These are phyloP conservation scores for Acanthamoeba royreba DNA, from an alignment of 208 protist genomes.

Conservation along the genomic window DNA sequence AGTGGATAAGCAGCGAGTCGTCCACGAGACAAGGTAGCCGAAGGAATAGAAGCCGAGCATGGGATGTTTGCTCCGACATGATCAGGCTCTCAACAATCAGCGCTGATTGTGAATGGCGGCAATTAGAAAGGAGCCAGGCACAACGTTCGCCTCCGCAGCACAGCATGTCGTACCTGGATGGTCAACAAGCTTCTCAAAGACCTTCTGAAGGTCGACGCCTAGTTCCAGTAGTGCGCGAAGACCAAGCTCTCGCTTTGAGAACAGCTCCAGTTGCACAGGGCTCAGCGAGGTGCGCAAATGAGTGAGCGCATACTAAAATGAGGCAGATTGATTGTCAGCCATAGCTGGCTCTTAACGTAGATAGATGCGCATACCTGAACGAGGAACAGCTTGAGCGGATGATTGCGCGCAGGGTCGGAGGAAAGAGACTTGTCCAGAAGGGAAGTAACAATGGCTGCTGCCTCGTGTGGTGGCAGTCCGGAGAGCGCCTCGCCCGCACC, in stretches of 20 bases:
- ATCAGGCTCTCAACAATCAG: constrained; percentile 64
- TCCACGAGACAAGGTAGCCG: constrained; percentile 44
- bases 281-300: neutral
- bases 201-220: neutral
- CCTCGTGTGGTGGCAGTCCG: neutral
- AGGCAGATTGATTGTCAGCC: no score
- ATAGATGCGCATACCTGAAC: no score
- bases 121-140: no score
- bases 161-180: neutral
- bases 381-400: neutral
- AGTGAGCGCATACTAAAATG: neutral
- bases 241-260: neutral
- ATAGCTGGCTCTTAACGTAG: no score
- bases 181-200: neutral
- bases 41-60: constrained; percentile 35
- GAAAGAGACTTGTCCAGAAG: neutral
- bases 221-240: neutral
- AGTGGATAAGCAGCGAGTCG: constrained; percentile 25
- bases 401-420: neutral
- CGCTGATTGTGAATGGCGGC: no score
- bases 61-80: constrained; percentile 59
- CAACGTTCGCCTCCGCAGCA: no score
- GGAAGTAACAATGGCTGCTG: neutral
- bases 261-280: neutral
- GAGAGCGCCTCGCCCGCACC: neutral